Conservation (phyloP, 1,284 basidiomycete species). For the Phylloboletellus chloephorus region DNA sequence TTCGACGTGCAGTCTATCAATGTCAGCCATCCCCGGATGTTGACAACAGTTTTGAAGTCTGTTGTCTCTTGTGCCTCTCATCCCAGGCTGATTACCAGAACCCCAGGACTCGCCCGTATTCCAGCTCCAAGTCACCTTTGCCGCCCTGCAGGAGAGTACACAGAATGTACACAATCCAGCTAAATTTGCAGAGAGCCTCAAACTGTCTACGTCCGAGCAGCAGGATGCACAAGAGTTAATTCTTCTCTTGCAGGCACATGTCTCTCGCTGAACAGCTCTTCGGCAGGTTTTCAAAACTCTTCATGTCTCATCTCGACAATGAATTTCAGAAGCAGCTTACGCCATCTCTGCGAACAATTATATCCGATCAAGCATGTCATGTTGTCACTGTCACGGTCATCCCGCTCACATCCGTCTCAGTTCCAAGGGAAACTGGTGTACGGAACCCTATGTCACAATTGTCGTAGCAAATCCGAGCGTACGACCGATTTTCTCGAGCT, state of each 20-base stretch:
- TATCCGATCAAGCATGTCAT: constrained; percentile 59
- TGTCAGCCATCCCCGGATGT: constrained; percentile 42
- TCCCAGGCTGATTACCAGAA: constrained; percentile 9
- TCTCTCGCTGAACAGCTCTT: constrained; percentile 16
- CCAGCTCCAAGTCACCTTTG: constrained; percentile 72
- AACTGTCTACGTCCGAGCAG: constrained; percentile 75
- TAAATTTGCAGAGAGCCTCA: constrained; percentile 77
- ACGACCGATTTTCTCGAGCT: constrained; percentile 75
- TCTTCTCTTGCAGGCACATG: neutral
- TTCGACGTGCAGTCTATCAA: constrained; percentile 53
- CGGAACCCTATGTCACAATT: constrained; percentile 69
- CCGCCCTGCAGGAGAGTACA: constrained; percentile 71
- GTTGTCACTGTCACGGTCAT: neutral
- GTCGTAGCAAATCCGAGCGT: constrained; percentile 62
- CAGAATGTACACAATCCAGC: constrained; percentile 74
- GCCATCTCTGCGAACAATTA: constrained; percentile 55
- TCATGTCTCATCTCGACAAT: constrained; percentile 79
- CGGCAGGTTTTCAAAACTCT: constrained; percentile 84
- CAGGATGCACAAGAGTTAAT: constrained; percentile 92
- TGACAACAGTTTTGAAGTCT: constrained; percentile 52
- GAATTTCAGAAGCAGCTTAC: constrained; percentile 78
- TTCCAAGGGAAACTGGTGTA: constrained; percentile 84
- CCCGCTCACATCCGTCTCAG: constrained; percentile 35
- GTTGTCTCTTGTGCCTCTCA: constrained; percentile 9
- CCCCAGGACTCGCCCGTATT: constrained; percentile 65